Conservation (phyloP, 73 alveolate species). For the Tetrahymena elliotti region DNA sequence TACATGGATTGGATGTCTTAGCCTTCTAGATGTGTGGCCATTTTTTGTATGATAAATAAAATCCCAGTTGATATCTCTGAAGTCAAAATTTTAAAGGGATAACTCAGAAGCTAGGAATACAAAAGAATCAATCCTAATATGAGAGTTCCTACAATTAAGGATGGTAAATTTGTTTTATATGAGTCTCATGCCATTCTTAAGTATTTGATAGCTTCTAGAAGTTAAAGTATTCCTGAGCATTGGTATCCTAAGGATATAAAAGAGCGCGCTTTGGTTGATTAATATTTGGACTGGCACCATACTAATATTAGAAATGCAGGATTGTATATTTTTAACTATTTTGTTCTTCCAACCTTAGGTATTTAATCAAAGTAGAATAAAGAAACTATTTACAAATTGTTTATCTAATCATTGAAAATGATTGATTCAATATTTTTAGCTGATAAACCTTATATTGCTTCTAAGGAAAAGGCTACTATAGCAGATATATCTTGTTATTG, state of each 20-base stretch:
- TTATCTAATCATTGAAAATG: not conserved
- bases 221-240: not conserved
- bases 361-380: not conserved
- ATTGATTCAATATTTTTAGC: not conserved
- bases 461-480: slow-evolving; percentile 1
- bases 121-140: slow-evolving; percentile 8
- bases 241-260: slow-evolving; percentile 14
- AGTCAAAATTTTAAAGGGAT: slow-evolving; percentile 36
- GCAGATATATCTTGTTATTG: slow-evolving; percentile 48
- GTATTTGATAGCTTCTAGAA: slow-evolving; percentile 10
- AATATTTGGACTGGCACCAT: slow-evolving; percentile 30
- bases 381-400: not conserved
- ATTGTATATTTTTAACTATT: not conserved
- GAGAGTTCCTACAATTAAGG: slow-evolving; percentile 19
- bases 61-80: slow-evolving; percentile 32
- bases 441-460: not conserved
- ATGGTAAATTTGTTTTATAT: slow-evolving; percentile 11
- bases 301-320: slow-evolving; percentile 1
- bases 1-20: slow-evolving; percentile 18
- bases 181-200: slow-evolving; percentile 34
- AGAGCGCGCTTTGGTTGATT: slow-evolving; percentile 10
- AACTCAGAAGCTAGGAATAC: slow-evolving; percentile 5
- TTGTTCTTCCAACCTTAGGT: not conserved
- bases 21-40: slow-evolving; percentile 51
- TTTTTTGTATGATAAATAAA: slow-evolving; percentile 38